Evolutionary conservation across 2,329 filamentous ascomycete species (phyloP), one percentile per base, ranked within the genome.

Genomic region (Exophiala bonariae): DNA sequence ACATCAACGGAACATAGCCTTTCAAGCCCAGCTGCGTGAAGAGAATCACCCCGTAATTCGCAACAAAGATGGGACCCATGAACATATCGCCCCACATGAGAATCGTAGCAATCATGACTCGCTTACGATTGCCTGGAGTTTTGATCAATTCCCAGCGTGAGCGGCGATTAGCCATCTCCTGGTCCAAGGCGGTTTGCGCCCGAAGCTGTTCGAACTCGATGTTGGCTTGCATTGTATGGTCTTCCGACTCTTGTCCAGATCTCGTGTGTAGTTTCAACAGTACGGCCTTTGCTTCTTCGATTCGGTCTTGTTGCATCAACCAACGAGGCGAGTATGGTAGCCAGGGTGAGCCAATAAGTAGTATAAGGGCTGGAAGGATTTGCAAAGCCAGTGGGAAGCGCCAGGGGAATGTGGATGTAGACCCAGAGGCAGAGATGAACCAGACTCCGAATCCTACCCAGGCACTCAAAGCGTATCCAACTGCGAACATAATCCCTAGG

Each of bases 381-480:
- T 67, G 64, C 39, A 67, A 63, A 2, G 60, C 51, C 6, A 64
- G 54, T 3, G 64, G 64, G 34, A 67, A 66, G 5, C 64, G 54
- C 64, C 64, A 66, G 23, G 59, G 60, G 31, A 66, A 66, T 9
- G 54, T 47, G 1, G 56, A 53, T 3, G 45, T 38, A 9, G 56
- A 44, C 14, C 49, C 40, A 33, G 41, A 44, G 47, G 83, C 76
- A 54, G 82, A 77, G 59, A 80, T 86, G 49, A 49, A 56, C 51
- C 53, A 57, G 34, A 52, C 54, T 31, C 48, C 56, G 28, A 47
- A 58, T 6, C 56, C 56, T 4, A 58, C 40, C 56, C 56, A 58
- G 14, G 47, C 51, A n/a, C 54, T 50, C 1, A 56, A 44, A 33
- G 44, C 48, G 41, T 58, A 58, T n/a, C 56, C 56, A 13, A 58